phyloP scores from a whole-genome alignment of 202 grass and related monocot species.

The Cymbopogon flexuosus region DNA sequence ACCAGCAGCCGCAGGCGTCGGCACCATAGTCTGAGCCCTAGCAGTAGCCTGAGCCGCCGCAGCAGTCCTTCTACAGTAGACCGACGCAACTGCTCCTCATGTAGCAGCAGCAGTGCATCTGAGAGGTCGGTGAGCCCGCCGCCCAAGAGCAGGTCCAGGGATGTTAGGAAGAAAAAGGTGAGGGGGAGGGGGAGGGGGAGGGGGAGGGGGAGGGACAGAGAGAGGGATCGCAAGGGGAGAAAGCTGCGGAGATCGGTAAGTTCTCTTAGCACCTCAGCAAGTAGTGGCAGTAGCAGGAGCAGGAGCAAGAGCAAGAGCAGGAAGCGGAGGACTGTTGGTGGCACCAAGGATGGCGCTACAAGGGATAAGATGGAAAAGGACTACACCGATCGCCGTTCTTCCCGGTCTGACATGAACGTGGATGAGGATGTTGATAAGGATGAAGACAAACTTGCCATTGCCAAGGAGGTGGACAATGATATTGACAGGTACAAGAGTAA shows the following conservation, averaged over 20 bases:
- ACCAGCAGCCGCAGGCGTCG: neutral
- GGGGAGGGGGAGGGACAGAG: slow-evolving; percentile 31
- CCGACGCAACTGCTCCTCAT: neutral
- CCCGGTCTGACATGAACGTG: neutral
- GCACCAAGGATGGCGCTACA: neutral
- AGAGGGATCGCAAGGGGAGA: slow-evolving; percentile 35
- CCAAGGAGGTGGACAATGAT: neutral
- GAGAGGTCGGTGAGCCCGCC: slow-evolving; percentile 36
- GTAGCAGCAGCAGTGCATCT: slow-evolving; percentile 22
- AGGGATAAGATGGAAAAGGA: slow-evolving; percentile 32
- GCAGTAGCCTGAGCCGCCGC: slow-evolving; percentile 24
- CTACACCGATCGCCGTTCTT: slow-evolving; percentile 24
- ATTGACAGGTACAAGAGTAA: slow-evolving; percentile 26
- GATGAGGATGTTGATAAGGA: slow-evolving; percentile 23
- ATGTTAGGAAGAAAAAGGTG: slow-evolving; percentile 18
- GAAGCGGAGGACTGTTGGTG: slow-evolving; percentile 15
- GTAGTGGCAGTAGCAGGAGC: slow-evolving; percentile 20
- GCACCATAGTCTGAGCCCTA: slow-evolving; percentile 23
- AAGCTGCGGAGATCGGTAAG: neutral
- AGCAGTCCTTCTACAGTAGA: slow-evolving; percentile 20
- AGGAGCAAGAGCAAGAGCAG: slow-evolving; percentile 26
- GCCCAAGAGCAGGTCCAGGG: slow-evolving; percentile 36
- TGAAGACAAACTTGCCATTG: neutral
- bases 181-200: too few species aligned
- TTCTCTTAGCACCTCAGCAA: slow-evolving; percentile 7